Conservation (phyloP, 192 early-diverging fungal species). For the Paraglomus brasilianum region DNA sequence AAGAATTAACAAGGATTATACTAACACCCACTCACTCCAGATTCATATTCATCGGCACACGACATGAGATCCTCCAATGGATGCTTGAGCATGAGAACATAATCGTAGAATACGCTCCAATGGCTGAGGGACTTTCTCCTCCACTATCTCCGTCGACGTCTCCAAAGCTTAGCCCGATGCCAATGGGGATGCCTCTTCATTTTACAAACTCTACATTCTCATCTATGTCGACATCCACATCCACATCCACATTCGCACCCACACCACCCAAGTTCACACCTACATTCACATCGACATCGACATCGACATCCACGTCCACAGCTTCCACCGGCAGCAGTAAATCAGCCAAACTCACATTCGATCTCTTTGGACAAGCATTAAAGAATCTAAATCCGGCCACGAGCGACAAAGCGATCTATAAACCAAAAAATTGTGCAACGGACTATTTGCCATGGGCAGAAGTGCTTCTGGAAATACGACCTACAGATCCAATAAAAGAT, state of each 20-base stretch:
- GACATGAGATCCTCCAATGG: slow-evolving; percentile 21
- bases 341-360: slow-evolving; percentile 1
- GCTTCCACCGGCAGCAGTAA: no score
- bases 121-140: neutral
- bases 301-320: neutral
- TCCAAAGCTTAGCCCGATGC: no score
- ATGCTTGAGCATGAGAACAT: neutral
- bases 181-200: no score
- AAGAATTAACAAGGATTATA: slow-evolving; percentile 9
- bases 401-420: neutral
- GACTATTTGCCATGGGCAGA: slow-evolving; percentile 24
- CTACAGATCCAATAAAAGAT: neutral
- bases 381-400: neutral
- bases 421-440: slow-evolving; percentile 16
- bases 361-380: neutral
- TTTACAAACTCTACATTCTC: no score
- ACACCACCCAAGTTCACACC: no score
- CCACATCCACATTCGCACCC: no score
- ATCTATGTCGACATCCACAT: no score
- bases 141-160: neutral
- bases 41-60: slow-evolving; percentile 22
- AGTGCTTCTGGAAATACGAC: slow-evolving; percentile 20
- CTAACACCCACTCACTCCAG: slow-evolving; percentile 10
- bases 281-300: neutral
- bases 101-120: slow-evolving; percentile 21